These are phyloP conservation scores for Ceratocystis destructans DNA, from an alignment of 2,329 filamentous ascomycete genomes.

Conservation along the genomic window DNA sequence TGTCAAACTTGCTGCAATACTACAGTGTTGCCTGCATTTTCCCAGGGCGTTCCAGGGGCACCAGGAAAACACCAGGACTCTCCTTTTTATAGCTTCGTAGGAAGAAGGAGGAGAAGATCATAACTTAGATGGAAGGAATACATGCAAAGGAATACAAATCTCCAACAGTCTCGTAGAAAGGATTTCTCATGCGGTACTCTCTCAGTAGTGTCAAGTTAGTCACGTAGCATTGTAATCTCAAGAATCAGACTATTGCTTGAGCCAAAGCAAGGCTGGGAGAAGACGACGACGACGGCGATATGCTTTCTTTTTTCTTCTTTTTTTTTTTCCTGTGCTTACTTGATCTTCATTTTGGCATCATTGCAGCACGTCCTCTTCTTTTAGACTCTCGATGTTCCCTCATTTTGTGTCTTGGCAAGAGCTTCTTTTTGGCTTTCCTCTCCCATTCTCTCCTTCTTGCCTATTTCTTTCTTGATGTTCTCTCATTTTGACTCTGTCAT, in stretches of 20 bases:
- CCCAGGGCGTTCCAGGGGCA: too few species aligned
- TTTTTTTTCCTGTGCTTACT: background rate
- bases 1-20: background rate
- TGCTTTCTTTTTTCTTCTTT: background rate
- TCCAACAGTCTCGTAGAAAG: background rate
- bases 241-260: background rate
- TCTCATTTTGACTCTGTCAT: background rate
- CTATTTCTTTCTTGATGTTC: background rate
- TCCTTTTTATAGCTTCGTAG: too few species aligned
- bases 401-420: background rate
- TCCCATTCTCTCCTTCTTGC: background rate
- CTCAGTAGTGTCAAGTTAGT: background rate
- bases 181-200: background rate
- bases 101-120: too few species aligned
- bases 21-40: background rate
- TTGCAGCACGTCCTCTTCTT: background rate
- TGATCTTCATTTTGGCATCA: background rate
- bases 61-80: too few species aligned
- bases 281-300: background rate
- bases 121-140: too few species aligned
- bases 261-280: background rate
- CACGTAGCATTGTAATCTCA: background rate
- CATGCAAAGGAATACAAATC: background rate
- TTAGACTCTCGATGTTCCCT: too few species aligned
- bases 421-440: background rate